Base-by-base conservation (phyloP, 1,284 basidiomycete genomes). In the Anthracocystis walkeri region DNA sequence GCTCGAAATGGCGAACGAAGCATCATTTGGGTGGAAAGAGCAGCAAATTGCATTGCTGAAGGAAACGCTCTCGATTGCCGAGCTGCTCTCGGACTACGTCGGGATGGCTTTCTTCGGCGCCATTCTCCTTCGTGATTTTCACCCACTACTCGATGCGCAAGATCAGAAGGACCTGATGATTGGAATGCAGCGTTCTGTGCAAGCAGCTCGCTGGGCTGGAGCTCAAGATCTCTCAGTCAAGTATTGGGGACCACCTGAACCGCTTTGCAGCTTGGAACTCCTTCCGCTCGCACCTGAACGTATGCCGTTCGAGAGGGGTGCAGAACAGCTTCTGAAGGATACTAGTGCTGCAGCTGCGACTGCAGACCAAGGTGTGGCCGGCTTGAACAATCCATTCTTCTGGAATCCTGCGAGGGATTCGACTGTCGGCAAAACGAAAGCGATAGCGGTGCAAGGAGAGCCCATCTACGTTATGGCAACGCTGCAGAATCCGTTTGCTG, bases 41-140 rank as follows among this genome's bases (percentile, higher is more conserved):
- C 88, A 98, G 51, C 95, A 97, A 86, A 89, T 96, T 33, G 93
- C 93, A 33, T 90, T 96, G 33, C 88, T 98, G 40, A 90, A 94
- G 51, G 95, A 98, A 82, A 93, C 94, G 0, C 91, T 97, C 35
- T 90, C 92, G 0, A 90, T 97, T 11, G 92, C 93, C 4, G 94
- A 98, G 85, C 90, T 93, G 18, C 87, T 98, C n/a, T 93, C 94
- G 64, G 94, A 95, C 92, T 64, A 75, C 65, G 88, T 87, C 7
- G 63, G 66, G 7, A 77, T 77, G 61, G 65, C 64, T 0, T 75
- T 77, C 48, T 75, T 80, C 49, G 74, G 65, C 11, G 59, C 71
- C 5, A 66, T 81, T 16, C 68, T 81, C 10, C 61, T 78, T 12
- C 67, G 76, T 8, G 62, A 79, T 40, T 83, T 75, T 31, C 65